A percentile compares a stretch with the other conserved stretches of the same genome.
phyloP scores from a whole-genome alignment of 768 basidiomycete species.

The Obba rivulosa region DNA sequence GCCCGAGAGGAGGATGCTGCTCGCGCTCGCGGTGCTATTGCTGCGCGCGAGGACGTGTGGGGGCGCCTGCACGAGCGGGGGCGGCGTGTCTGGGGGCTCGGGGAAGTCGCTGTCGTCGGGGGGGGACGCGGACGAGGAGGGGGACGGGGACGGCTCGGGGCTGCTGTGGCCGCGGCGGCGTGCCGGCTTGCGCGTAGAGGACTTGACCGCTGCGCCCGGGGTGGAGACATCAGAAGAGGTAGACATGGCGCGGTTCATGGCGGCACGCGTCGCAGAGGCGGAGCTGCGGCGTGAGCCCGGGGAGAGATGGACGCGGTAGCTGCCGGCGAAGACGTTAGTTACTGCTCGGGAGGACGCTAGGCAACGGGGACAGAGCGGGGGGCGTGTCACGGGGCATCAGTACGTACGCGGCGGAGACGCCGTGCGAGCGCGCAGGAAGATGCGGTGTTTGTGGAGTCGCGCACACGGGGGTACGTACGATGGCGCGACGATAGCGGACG shows the following conservation, averaged over 20 bases:
- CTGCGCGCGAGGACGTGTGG: neutral
- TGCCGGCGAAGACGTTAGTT: constrained; percentile 22
- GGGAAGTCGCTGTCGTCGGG: constrained; percentile 3
- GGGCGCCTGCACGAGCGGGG: constrained; percentile 21
- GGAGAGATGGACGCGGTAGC: constrained; percentile 78
- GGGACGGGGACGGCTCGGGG: constrained; percentile 6
- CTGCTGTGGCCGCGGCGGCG: constrained; percentile 2
- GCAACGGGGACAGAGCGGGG: neutral
- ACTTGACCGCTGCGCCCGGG: constrained; percentile 31
- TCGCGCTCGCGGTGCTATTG: constrained; percentile 12
- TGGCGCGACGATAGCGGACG: neutral
- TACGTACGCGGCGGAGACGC: neutral
- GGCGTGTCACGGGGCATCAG: neutral
- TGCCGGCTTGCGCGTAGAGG: constrained; percentile 13
- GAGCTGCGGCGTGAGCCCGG: constrained; percentile 72
- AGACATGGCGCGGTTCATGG: constrained; percentile 38
- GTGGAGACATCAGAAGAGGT: constrained; percentile 27
- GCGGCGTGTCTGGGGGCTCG: constrained; percentile 26
- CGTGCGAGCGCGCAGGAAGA: neutral
- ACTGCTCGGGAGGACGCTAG: neutral
- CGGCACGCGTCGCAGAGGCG: constrained; percentile 47
- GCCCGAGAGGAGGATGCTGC: constrained; percentile 11
- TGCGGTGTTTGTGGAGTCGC: neutral
- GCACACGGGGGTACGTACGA: neutral
- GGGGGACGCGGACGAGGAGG: neutral